Base-by-base conservation (phyloP, 352 stramenopile genomes). In the Pythium periplocum region DNA sequence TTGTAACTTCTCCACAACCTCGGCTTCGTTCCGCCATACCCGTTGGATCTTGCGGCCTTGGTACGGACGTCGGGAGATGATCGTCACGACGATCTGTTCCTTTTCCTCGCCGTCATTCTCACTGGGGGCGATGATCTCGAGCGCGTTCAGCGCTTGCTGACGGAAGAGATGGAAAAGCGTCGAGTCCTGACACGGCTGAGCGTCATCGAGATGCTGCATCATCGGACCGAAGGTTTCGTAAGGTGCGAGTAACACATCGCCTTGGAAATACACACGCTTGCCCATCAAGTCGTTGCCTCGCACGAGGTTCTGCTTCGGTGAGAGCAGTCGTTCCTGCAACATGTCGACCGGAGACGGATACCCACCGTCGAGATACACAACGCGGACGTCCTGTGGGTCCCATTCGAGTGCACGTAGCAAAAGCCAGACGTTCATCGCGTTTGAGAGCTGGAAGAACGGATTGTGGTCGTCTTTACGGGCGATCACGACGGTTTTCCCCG, bases 121-220 rank as follows among this genome's bases (percentile, higher is more conserved):
- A 8, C 7, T 12, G 17, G 17, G 3, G 7, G 11, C 50, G 36
- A 57, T 56, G 6, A 52, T 55, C 1, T 12, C 32, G 5, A 69
- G 12, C 1, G 48, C 48, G 5, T 4, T 11, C 4, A 64, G 48
- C 41, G 57, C 35, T 11, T 54, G 46, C 2, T 45, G 33, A 2
- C 78, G 78, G 48, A 91, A 91, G 2, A 68, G 53, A 4, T 54
- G 57, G 36, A 89, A 50, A 33, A 91, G n/a, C 43, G 75, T 49
- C 33, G 71, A 86, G 9, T 73, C 58, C 34, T 62, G 59, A 50
- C 81, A 91, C 38, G 75, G 73, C 45, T 91, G 74, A 5, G 67
- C 50, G 40, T 89, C 61, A 50, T 91, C 61, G 39, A 91, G 49
- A 43, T 91, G 81, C 55, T 85, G 66, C 71, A 89, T 87, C 64